Base-by-base conservation (phyloP, 129 eudicot species). In the Gnaphalium uliginosum region DNA sequence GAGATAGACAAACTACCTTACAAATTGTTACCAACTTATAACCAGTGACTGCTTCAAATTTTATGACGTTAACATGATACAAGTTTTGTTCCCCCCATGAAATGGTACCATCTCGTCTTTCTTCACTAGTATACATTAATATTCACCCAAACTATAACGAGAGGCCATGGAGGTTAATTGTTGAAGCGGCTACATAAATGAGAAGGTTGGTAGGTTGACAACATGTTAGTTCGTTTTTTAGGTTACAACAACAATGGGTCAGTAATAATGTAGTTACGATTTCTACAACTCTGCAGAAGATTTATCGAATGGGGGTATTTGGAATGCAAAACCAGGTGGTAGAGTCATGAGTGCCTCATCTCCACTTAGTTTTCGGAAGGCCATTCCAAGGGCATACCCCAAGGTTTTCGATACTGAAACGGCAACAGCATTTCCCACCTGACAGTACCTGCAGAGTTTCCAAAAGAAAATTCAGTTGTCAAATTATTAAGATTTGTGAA, bases 401-500 rank as follows among this genome's bases (percentile, higher is more conserved):
- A 92, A 78, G 25, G 95, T 95, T 68, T 86, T 81, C 18, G 90
- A 88, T 67, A 92, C 96, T 7, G 92, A 87, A 81, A 92, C 79
- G 9, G 96, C 87, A 63, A 92, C 98, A 0, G 98, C 98, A 76
- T 92, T 90, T 76, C 98, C 98, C 39, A 92, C 90, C 74, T 92
- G 98, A 65, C 98, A 77, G 68, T 93, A 90, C 84, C 96, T 89
- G 85, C 56, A 51, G 39, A 51, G 11, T 41, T 78, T 30, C 62
- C 15, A 22, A 72, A 32, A 14, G 22, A 0, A 8, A 53, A 2
- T 37, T 68, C 54, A 13, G 32, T 79, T 57, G 3, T 35, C 25
- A 17, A n/a, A 56, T 30, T n/a, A 26, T 14, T 8, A 27, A 75
- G 79, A 50, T 66, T 41, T 10, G 19, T n/a, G 51, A 35, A n/a